Base-by-base conservation (phyloP, 2,329 filamentous ascomycete genomes). In the Blastomyces silverae region DNA sequence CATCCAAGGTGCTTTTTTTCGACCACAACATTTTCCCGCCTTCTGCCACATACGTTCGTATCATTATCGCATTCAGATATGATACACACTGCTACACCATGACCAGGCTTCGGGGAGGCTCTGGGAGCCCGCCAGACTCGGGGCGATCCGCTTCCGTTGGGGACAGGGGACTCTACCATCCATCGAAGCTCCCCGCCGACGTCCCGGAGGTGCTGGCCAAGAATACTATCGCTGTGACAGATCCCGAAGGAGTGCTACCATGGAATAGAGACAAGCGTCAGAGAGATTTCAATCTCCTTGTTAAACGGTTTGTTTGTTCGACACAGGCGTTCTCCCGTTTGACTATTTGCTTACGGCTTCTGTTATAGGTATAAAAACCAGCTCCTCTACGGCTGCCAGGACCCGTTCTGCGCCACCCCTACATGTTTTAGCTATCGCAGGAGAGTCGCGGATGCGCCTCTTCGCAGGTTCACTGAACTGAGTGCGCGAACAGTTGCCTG, bases 401-500 rank as follows among this genome's bases (percentile, higher is more conserved):
- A 84, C 68, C 79, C 82, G 63, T 80, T 82, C 62, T 96, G 92
- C 77, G 81, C 81, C 46, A 93, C 87, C 1, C 78, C 90, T 17
- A 93, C 90, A 17, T 96, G 92, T 78, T 89, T 93, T 72, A 91
- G 87, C 67, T 91, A 85, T 74, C 86, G 89, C 64, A 89, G 84
- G 75, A 84, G 89, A 69, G 79, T 87, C 52, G 83, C 85, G 44
- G 85, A 85, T 68, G 84, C 84, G 0, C 91, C 91, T 2, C 84
- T 91, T 70, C 87, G 91, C 66, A 84, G 88, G 71, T 94, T 92
- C 71, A 96, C 89, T 65, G 84, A 88, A 28, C 86, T 91, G 57
- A 96, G 91, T 71, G 91, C 92, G 10, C 85, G 91, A 71, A 90
- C 89, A 1, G 78, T 96, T 42, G 92, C 92, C 15, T 85, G 90